These are phyloP conservation scores for Catunica adiposa DNA, from an alignment of 2,329 filamentous ascomycete species.

Conservation along the genomic window DNA sequence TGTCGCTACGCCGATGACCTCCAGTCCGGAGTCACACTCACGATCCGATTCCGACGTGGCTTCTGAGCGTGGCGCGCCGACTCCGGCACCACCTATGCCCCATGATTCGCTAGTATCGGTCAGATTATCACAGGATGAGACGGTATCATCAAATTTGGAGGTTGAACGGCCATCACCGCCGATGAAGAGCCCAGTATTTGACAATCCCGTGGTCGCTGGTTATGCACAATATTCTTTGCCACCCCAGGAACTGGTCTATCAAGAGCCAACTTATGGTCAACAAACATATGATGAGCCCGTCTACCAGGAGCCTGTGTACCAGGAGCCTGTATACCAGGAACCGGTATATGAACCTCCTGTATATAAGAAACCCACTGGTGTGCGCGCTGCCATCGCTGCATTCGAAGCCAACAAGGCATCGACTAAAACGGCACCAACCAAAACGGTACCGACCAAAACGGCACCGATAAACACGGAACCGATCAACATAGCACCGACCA, in stretches of 20 bases:
- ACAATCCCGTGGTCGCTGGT: constrained; percentile 3
- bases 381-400: not conserved
- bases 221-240: constrained; percentile 4
- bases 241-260: constrained; percentile 1
- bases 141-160: not conserved
- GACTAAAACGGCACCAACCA: too few species aligned
- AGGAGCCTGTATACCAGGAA: constrained; percentile 1
- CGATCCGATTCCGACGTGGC: constrained; percentile 4
- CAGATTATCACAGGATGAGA: constrained; percentile 5
- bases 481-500: too few species aligned
- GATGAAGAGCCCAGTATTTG: constrained; percentile 6
- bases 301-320: constrained; percentile 1
- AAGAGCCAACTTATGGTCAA: not conserved
- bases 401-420: too few species aligned
- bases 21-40: constrained; percentile 2
- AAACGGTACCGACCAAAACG: too few species aligned
- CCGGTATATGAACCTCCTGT: not conserved
- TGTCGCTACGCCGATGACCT: not conserved
- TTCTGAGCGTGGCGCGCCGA: constrained; percentile 4
- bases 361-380: not conserved
- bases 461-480: too few species aligned
- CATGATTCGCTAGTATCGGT: constrained; percentile 2
- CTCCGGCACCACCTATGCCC: not conserved
- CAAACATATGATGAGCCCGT: constrained; percentile 1
- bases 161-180: not conserved